Evolutionary conservation across 2,329 filamentous ascomycete species (phyloP), one percentile per base, ranked within the genome.

Genomic region (Cephalotrichum gorgonifer): DNA sequence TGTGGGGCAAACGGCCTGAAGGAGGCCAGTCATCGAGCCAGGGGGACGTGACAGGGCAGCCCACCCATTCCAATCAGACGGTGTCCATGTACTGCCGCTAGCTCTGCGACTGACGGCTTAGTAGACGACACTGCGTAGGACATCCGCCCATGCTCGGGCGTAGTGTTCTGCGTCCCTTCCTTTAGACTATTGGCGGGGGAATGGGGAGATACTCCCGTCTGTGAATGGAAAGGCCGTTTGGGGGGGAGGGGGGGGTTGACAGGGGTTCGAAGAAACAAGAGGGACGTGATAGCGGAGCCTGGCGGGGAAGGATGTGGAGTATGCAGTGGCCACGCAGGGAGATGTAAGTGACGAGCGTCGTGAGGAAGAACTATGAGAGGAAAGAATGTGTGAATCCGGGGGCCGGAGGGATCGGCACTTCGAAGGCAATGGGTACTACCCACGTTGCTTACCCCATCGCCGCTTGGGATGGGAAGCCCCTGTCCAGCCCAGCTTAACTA

Each of bases 331-430:
- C 22, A 23, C 26, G 23, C 17, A 25, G 23, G 35, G 17, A 23
- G 20, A 23, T 48, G 46, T 23, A 22, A 33, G 46, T 48, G 35
- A 33, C 25, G 44, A 47, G 31, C 28, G 25, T 8, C 26, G 27
- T 26, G 49, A 51, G 57, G 58, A 50, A 48, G 48, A 56, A 54
- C 53, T 11, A 38, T 7, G 38, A 15, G 33, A 25, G 30, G 44
- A 33, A 3, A 27, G 17, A 26, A 25, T 12, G 26, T 14, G 28
- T 14, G 28, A 28, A 33, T 15, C 5, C 17, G 22, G n/a, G 44
- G 22, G 45, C 53, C 52, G 50, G 49, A 48, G 22, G 57, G 51
- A 51, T 30, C 41, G 15, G 38, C 11, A 43, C 25, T 25, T 23
- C 26, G 17, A 33, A 23, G 28, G 31, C 14, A 38, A 46, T 17